These are phyloP conservation scores for Bombardia bombarda DNA, from an alignment of 495 filamentous ascomycete genomes.

Conservation along the genomic window DNA sequence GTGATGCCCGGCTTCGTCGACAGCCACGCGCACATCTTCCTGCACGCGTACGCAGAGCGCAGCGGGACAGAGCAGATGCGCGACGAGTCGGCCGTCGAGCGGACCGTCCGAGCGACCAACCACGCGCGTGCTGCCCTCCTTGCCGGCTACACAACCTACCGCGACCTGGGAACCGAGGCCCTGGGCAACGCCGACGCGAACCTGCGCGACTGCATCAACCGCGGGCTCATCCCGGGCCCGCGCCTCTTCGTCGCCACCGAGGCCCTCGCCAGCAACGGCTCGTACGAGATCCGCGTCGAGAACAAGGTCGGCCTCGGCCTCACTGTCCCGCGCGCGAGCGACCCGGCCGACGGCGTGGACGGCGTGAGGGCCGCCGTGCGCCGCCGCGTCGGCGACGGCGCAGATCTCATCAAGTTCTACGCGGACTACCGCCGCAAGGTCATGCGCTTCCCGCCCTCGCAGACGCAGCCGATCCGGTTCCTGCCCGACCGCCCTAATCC, in stretches of 20 bases:
- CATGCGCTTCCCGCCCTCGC: slow-evolving; percentile 33
- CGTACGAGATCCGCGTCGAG: slow-evolving; percentile 41
- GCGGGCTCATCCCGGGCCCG: slow-evolving; percentile 42
- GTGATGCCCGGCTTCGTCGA: slow-evolving; percentile 47
- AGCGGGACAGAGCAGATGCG: slow-evolving; percentile 38
- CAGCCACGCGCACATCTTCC: slow-evolving; percentile 46
- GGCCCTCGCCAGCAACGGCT: slow-evolving; percentile 37
- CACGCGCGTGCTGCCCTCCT: slow-evolving; percentile 41
- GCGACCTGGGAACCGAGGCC: slow-evolving; percentile 45
- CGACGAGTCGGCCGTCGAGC: slow-evolving; percentile 41
- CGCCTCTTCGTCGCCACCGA: slow-evolving; percentile 45
- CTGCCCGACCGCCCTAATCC: slow-evolving; percentile 30
- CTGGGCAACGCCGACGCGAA: slow-evolving; percentile 36
- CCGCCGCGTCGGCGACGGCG: slow-evolving; percentile 38
- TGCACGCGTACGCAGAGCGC: slow-evolving; percentile 41
- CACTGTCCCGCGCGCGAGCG: slow-evolving; percentile 29
- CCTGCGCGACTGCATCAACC: slow-evolving; percentile 39
- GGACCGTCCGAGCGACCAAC: slow-evolving; percentile 42
- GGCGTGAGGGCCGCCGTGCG: slow-evolving; percentile 39
- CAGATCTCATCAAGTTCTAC: slow-evolving; percentile 47
- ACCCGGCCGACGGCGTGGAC: slow-evolving; percentile 36
- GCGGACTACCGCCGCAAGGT: slow-evolving; percentile 42
- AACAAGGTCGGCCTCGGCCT: slow-evolving; percentile 24
- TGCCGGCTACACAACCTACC: slow-evolving; percentile 48
- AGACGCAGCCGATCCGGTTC: slow-evolving; percentile 9